Conservation (phyloP, 2,329 filamentous ascomycete genomes). For the Trichophyton schoenleinii region DNA sequence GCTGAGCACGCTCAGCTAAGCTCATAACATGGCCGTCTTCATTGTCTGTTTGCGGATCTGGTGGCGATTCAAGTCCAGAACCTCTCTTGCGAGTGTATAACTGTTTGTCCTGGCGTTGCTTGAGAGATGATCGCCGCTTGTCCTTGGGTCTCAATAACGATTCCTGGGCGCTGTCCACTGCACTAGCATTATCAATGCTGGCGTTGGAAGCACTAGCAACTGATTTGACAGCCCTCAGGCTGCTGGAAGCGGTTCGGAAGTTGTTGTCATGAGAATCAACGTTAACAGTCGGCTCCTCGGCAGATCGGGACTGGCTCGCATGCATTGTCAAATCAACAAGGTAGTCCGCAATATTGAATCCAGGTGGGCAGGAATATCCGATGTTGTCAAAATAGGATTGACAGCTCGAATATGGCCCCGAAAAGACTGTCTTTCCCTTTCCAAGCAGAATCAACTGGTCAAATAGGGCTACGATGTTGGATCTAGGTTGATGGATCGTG, state of each 20-base stretch:
- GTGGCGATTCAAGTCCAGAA: constrained; percentile 45
- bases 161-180: constrained; percentile 48
- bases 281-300: constrained; percentile 46
- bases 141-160: constrained; percentile 52
- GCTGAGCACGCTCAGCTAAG: constrained; percentile 40
- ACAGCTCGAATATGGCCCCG: constrained; percentile 75
- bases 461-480: constrained; percentile 95
- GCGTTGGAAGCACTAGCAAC: constrained; percentile 70
- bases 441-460: constrained; percentile 87
- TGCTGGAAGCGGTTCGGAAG: constrained; percentile 65
- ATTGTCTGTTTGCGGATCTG: constrained; percentile 43
- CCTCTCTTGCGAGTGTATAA: constrained; percentile 74
- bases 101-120: constrained; percentile 74
- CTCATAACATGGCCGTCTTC: constrained; percentile 44
- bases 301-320: constrained; percentile 49
- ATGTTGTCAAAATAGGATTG: constrained; percentile 86
- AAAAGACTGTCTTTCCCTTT: constrained; percentile 81
- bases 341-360: constrained; percentile 98
- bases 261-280: constrained; percentile 47
- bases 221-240: constrained; percentile 77
- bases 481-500: constrained; percentile 94
- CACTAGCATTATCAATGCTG: constrained; percentile 51
- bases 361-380: constrained; percentile 84
- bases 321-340: constrained; percentile 98
- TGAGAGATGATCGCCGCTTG: constrained; percentile 68